Evolutionary conservation across 1,139 yeast genomes (phyloP).

Genomic region (Suhomyces taliae): DNA sequence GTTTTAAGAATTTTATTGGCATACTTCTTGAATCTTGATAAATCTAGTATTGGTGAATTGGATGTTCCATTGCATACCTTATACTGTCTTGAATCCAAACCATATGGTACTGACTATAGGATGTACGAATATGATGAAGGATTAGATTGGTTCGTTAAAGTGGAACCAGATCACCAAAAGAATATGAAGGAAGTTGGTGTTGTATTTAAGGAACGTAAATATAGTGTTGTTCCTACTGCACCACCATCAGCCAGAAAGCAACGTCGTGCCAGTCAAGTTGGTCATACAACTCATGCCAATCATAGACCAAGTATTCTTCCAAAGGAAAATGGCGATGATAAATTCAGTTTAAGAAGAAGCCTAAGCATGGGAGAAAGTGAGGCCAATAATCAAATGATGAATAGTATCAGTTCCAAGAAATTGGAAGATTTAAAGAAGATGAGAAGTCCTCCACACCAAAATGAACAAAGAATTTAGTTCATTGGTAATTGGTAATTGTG

Average conservation of each 20-base stretch:
- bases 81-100: conserved; percentile 86
- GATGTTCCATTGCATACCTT: conserved; percentile 93
- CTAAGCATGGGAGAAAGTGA: conserved; percentile 17
- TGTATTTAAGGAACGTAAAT: conserved; percentile 62
- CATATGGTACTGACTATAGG: conserved; percentile 93
- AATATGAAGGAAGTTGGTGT: conserved; percentile 67
- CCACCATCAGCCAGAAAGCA: conserved; percentile 40
- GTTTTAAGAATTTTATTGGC: conserved; percentile 86
- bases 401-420: conserved; percentile 18
- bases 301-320: not conserved
- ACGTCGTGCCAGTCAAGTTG: not conserved
- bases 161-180: conserved; percentile 64
- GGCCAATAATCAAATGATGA: conserved; percentile 2
- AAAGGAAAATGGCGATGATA: conserved; percentile 5
- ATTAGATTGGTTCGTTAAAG: conserved; percentile 74
- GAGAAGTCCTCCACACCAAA: conserved; percentile 11
- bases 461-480: no score
- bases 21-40: conserved; percentile 81
- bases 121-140: conserved; percentile 82
- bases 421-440: conserved; percentile 23
- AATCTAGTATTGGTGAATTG: conserved; percentile 80
- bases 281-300: not conserved
- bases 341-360: conserved; percentile 17
- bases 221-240: conserved; percentile 73
- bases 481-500: no score